Base-by-base conservation (phyloP, 208 protist genomes). In the Angomonas deanei region DNA sequence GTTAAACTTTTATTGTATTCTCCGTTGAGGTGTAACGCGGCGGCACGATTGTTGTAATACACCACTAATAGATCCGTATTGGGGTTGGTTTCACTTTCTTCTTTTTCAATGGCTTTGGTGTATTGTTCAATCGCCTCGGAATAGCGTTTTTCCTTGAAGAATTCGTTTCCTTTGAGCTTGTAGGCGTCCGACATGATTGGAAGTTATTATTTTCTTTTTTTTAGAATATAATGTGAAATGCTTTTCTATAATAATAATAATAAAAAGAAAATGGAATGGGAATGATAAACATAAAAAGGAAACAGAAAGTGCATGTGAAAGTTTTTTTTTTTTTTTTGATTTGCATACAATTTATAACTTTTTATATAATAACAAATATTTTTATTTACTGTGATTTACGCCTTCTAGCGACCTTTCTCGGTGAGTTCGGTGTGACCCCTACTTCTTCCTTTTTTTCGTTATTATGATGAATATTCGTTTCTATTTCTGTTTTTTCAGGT, bases 161-260 rank as follows among this genome's bases (percentile, higher is more conserved):
- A 42, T 8, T 8, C 15, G 36, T 42, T 42, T 42, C 36, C 36
- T 42, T 42, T 42, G 8, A n/a, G 11, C 15, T 42, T 42, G 36
- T 10, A 53, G 5, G 8, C 47, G 11, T 53, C n/a, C 23, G 23
- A 8, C 13, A 53, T 53, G 19, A 17, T 17, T 42, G 36, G 36
- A 15, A 26, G 19, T 53, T 53, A 15, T 28, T 26, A 21, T 53
- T 53, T 53, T 26, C 19, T 53, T 53, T 53, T 53, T 31, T 4
- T 55, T 21, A 34, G 10, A 57, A 17, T 19, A 66, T 50, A 54
- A 50, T 33, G 58, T 63, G 56, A 58, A 39, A 61, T 3, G 2
- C 17, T 28, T 6, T 13, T 55, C 17, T 61, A n/a, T 27, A 31
- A 54, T 53, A 11, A 49, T 26, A 46, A 38, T 32, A 46, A 61